These are phyloP conservation scores for Sonneratia caseolaris DNA, from an alignment of 345 rosid genomes.

Conservation along the genomic window DNA sequence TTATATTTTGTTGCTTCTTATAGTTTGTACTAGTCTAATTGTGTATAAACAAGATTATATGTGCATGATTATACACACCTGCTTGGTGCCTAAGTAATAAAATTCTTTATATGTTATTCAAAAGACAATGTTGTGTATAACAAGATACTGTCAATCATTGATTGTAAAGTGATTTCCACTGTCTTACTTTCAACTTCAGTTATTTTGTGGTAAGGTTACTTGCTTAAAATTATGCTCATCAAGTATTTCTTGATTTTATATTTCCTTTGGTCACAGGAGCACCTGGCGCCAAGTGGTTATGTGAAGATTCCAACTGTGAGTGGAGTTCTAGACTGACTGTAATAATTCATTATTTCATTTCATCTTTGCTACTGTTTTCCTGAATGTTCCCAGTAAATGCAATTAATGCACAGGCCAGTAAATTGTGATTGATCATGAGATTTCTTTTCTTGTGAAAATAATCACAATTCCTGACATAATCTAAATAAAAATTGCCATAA, in stretches of 20 bases:
- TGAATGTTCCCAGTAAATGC: no score
- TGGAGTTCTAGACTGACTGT: slow-evolving; percentile 1
- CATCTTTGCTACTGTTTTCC: no score
- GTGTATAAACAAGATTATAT: neutral
- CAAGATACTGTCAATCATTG: no score
- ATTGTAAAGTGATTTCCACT: neutral
- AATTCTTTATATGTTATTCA: no score
- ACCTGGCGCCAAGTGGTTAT: slow-evolving; percentile 75
- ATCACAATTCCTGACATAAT: neutral
- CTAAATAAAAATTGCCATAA: neutral
- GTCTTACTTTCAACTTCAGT: neutral
- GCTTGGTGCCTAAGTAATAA: no score
- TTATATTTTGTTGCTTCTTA: neutral
- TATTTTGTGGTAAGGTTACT: neutral
- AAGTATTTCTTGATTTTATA: neutral
- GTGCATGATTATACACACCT: no score
- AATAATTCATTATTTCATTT: neutral
- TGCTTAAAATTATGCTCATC: neutral
- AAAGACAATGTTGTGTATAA: no score
- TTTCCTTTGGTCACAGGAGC: slow-evolving; percentile 56
- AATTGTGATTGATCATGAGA: neutral
- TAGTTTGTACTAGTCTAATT: neutral
- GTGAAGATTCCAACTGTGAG: slow-evolving; percentile 78
- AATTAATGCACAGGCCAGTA: neutral
- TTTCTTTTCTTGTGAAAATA: neutral